A percentile compares a stretch with the other conserved stretches of the same genome.
These are phyloP conservation scores for Takakia lepidozioides DNA, from an alignment of 225 moss, liverwort and hornwort species.

Conservation along the genomic window DNA sequence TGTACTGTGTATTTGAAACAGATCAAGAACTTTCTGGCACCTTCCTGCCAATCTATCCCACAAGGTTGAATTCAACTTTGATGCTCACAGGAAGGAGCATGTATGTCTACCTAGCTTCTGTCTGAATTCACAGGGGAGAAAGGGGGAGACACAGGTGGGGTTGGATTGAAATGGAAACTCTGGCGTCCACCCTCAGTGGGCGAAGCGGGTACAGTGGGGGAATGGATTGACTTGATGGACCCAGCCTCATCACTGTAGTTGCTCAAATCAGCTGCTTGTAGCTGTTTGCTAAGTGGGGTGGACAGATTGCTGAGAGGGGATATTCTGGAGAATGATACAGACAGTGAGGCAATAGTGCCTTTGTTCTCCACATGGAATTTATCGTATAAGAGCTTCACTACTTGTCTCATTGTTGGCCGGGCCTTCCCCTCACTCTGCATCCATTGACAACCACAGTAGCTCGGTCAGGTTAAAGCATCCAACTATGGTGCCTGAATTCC, in stretches of 20 bases:
- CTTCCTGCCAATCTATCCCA: too few relatives aligned
- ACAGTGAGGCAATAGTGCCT: not conserved
- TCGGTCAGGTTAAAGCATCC: not conserved
- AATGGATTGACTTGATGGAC: conserved; percentile 1
- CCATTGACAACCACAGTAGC: not conserved
- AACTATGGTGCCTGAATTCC: too few relatives aligned
- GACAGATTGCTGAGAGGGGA: not conserved
- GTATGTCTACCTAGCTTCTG: too few relatives aligned
- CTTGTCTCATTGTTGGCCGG: conserved; percentile 46
- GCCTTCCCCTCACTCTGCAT: conserved; percentile 25
- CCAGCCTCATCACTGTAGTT: not conserved
- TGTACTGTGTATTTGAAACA: too few relatives aligned
- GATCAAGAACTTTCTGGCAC: too few relatives aligned
- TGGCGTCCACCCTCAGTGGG: too few relatives aligned
- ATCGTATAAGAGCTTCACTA: conserved; percentile 29
- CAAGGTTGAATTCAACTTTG: too few relatives aligned
- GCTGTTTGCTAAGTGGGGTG: conserved; percentile 1
- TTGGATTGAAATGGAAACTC: too few relatives aligned
- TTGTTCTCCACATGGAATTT: conserved; percentile 7
- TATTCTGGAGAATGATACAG: conserved; percentile 6
- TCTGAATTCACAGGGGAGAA: too few relatives aligned
- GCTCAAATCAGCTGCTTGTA: not conserved
- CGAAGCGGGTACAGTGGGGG: not conserved
- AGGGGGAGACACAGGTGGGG: too few relatives aligned
- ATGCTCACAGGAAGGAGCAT: too few relatives aligned